Base-by-base conservation (phyloP, 805 yeast species). In the Kuraishia piskuri region DNA sequence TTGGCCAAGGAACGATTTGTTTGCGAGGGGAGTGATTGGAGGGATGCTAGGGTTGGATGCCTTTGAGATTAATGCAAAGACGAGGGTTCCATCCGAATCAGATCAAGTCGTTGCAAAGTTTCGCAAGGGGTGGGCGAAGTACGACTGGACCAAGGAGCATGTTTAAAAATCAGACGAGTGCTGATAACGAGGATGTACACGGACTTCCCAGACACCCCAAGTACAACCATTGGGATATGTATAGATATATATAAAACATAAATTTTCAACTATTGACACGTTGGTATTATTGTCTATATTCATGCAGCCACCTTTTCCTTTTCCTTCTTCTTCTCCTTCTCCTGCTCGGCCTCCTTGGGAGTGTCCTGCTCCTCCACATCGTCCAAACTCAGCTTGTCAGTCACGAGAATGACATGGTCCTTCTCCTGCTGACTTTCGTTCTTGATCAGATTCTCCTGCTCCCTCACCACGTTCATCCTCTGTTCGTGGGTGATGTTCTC, bases 341-440 rank as follows among this genome's bases (percentile, higher is more conserved):
- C 19, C 22, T 48, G 24, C 21, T 48, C 49, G 50, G 25, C 23
- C 26, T 53, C 52, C 46, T 53, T 12, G 10, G 22, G 24, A 12
- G 17, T 10, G 40, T 52, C 53, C n/a, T 48, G 36, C 26, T 56
- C 58, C 21, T 58, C 64, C 17, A 49, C 74, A 50, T 80, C 88
- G 60, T 84, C 90, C 57, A 84, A 69, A 61, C 77, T 82, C 61
- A 83, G 65, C 56, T 75, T 76, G 65, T 85, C 90, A 61, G 79
- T 78, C 47, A 86, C 85, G 60, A 77, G 75, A 46, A 84, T 80
- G 55, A 80, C 75, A 53, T 68, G 65, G 50, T 80, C 73, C 63
- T 80, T 80, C 68, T 89, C 96, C 70, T 94, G 91, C 65, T 82
- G 78, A 67, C 86, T 89, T 73, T 92, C 99, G 65, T 88, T 94